These are phyloP conservation scores for Heterobasidion occidentale DNA, from an alignment of 1,284 basidiomycete genomes.

Conservation along the genomic window DNA sequence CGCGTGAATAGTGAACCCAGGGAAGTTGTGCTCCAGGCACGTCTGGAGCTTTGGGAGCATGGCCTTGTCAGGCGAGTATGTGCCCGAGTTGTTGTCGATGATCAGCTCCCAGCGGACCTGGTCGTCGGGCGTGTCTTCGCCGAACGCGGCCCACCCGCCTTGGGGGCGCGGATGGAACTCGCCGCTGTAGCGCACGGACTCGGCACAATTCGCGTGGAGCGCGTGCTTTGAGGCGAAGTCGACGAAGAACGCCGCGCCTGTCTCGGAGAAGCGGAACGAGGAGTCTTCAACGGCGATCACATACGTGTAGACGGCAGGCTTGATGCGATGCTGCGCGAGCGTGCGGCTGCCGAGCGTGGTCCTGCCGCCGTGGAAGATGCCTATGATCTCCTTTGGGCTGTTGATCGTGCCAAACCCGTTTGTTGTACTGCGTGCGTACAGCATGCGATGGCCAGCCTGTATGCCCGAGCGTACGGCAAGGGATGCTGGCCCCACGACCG, in stretches of 20 bases:
- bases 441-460: conserved; percentile 60
- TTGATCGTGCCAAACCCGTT: conserved; percentile 58
- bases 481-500: conserved; percentile 42
- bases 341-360: conserved; percentile 11
- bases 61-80: conserved; percentile 57
- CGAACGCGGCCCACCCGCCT: conserved; percentile 60
- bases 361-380: conserved; percentile 40
- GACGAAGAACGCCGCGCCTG: conserved; percentile 73
- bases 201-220: conserved; percentile 32
- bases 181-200: conserved; percentile 58
- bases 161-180: conserved; percentile 72
- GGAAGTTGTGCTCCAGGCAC: conserved; percentile 63
- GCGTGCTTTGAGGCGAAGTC: conserved; percentile 71
- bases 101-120: conserved; percentile 63
- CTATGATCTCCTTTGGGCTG: conserved; percentile 34
- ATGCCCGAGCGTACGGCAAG: conserved; percentile 58
- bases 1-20: conserved; percentile 49
- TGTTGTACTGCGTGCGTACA: conserved; percentile 60
- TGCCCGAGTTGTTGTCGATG: conserved; percentile 73
- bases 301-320: conserved; percentile 75
- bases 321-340: conserved; percentile 44
- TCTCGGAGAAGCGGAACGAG: conserved; percentile 70
- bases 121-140: conserved; percentile 42
- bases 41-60: conserved; percentile 47
- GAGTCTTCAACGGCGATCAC: conserved; percentile 64